phyloP scores from a whole-genome alignment of 768 basidiomycete species.

The Lactifluus volemus region DNA sequence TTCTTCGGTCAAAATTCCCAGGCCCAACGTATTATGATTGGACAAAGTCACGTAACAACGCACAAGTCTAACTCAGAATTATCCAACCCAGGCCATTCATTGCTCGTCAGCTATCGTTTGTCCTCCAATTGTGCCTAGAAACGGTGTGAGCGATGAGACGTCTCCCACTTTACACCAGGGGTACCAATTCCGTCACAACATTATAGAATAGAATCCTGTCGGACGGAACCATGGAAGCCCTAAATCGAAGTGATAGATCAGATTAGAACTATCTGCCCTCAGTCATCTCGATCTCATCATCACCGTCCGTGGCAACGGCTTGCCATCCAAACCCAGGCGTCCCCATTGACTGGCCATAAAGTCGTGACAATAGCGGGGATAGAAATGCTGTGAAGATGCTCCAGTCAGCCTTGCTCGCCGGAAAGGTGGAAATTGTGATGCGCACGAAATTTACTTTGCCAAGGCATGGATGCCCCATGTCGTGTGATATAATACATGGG shows the following conservation, averaged over 20 bases:
- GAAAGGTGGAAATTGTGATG: neutral
- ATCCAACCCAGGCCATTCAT: too few relatives aligned
- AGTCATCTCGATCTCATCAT: conserved; percentile 63
- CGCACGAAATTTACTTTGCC: conserved; percentile 27
- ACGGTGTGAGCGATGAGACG: neutral
- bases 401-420: conserved; percentile 5
- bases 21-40: too few relatives aligned
- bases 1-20: too few relatives aligned
- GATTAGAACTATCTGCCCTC: conserved; percentile 25
- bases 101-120: neutral
- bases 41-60: too few relatives aligned
- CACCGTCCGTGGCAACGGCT: conserved; percentile 62
- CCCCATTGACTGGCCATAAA: conserved; percentile 39
- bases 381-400: conserved; percentile 32
- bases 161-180: neutral
- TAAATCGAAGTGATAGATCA: neutral
- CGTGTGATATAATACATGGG: conserved; percentile 80
- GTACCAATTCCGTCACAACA: neutral
- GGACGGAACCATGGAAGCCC: neutral
- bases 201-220: neutral
- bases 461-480: conserved; percentile 31
- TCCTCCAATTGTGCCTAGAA: neutral
- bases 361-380: conserved; percentile 34
- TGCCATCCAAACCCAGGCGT: conserved; percentile 60
- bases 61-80: too few relatives aligned